Evolutionary conservation across 192 early-diverging fungal species (phyloP).

Genomic region (Mortierella hygrophila): DNA sequence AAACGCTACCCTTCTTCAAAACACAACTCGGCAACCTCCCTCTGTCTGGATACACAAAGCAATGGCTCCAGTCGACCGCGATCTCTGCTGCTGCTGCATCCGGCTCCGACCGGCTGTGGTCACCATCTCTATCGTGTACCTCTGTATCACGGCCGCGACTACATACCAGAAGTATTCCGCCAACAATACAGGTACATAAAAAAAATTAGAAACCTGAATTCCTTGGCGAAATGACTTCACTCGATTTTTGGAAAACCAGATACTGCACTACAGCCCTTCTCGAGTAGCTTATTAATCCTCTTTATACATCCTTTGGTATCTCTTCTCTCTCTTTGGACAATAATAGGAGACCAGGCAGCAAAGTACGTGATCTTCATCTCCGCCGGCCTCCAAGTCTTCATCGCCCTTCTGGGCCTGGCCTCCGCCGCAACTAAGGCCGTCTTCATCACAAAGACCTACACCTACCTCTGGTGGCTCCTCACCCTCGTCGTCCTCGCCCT

Average conservation of each 20-base stretch:
- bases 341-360: conserved; percentile 25
- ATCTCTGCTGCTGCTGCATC: conserved; percentile 53
- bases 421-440: conserved; percentile 41
- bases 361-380: conserved; percentile 39
- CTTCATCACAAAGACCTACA: conserved; percentile 22
- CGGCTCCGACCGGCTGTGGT: conserved; percentile 26
- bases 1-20: neutral
- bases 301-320: too few relatives aligned
- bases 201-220: neutral
- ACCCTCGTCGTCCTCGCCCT: conserved; percentile 33
- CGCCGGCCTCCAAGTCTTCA: conserved; percentile 26
- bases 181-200: conserved; percentile 30
- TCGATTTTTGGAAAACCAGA: too few relatives aligned
- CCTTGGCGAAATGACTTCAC: neutral
- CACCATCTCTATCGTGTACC: conserved; percentile 36
- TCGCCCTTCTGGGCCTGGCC: conserved; percentile 32
- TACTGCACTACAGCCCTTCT: too few relatives aligned
- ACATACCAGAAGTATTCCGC: conserved; percentile 50
- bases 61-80: conserved; percentile 26
- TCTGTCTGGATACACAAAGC: neutral
- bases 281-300: too few relatives aligned
- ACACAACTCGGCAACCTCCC: neutral
- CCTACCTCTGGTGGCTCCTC: conserved; percentile 38
- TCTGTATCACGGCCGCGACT: conserved; percentile 37
- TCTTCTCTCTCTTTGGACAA: neutral